Percentiles rank a stretch among this genome's conserved stretches.
Evolutionary conservation across 2,329 filamentous ascomycete genomes (phyloP).

Genomic region (Fusarium sp.): DNA sequence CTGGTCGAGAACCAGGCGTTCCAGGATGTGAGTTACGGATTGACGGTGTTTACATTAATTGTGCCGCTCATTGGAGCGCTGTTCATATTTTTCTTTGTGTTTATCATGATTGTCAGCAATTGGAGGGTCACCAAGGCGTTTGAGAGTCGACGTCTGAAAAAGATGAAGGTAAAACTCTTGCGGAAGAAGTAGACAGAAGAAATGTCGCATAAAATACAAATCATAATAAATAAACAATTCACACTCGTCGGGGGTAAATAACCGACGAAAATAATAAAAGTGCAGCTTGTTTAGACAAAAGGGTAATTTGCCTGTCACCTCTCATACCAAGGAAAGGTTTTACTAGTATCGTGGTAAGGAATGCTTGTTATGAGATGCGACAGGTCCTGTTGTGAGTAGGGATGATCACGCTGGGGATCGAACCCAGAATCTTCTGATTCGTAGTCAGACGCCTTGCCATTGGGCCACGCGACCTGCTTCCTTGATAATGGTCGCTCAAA

Average conservation of each 20-base stretch:
- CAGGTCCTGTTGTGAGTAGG: fast-evolving
- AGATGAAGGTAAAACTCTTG: constrained; percentile 20
- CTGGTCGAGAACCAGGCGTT: constrained; percentile 8
- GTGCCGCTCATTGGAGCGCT: constrained; percentile 24
- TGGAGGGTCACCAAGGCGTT: constrained; percentile 29
- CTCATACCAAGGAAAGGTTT: neutral
- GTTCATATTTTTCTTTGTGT: constrained; percentile 25
- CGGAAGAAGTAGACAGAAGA: neutral
- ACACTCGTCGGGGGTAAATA: neutral
- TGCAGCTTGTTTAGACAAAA: neutral
- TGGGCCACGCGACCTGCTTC: constrained; percentile 29
- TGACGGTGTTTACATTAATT: constrained; percentile 28
- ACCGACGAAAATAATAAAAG: neutral
- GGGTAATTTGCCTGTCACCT: fast-evolving
- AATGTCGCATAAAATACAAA: no score
- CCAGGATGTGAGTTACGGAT: constrained; percentile 23
- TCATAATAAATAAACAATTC: neutral
- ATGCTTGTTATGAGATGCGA: neutral
- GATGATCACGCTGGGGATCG: constrained; percentile 33
- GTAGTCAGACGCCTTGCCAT: constrained; percentile 37
- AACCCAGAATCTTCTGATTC: constrained; percentile 38
- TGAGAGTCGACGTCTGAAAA: constrained; percentile 15
- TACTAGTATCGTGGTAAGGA: fast-evolving
- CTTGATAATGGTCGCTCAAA: neutral
- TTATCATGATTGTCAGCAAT: constrained; percentile 30